Evolutionary conservation across 345 rosid species (phyloP).

Genomic region (Punica granatum): DNA sequence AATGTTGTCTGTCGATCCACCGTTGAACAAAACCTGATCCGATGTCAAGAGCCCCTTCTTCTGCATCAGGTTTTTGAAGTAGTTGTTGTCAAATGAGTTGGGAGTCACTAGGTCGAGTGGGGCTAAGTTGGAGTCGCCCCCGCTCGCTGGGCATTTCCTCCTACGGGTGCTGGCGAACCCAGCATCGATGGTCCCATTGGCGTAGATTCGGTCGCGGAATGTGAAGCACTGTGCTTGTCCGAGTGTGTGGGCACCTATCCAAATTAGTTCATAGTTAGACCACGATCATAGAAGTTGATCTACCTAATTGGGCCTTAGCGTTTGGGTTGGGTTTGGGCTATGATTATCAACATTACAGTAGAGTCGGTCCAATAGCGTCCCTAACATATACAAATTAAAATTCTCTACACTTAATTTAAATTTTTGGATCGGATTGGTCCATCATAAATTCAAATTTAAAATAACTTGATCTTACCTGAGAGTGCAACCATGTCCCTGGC

Average conservation of each 20-base stretch:
- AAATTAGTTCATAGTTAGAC: neutral
- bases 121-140: slow-evolving; percentile 24
- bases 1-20: slow-evolving; percentile 35
- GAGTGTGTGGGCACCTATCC: slow-evolving; percentile 40
- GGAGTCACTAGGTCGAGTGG: slow-evolving; percentile 48
- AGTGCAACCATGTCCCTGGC: slow-evolving; percentile 55
- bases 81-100: slow-evolving; percentile 42
- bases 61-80: slow-evolving; percentile 39
- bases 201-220: slow-evolving; percentile 38
- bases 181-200: slow-evolving; percentile 28
- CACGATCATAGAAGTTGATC: neutral
- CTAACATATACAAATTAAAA: neutral
- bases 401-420: neutral
- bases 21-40: slow-evolving; percentile 44
- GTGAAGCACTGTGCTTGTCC: slow-evolving; percentile 49
- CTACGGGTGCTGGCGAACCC: slow-evolving; percentile 38
- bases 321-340: too few relatives aligned
- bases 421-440: neutral
- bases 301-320: too few relatives aligned
- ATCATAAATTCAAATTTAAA: neutral
- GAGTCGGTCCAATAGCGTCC: too few relatives aligned
- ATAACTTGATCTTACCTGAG: slow-evolving; percentile 31
- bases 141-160: slow-evolving; percentile 24
- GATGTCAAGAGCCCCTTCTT: slow-evolving; percentile 43
- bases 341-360: too few relatives aligned